Evolutionary conservation across 176 grass and related monocot genomes (phyloP).

Genomic region (Oryza glaberrima): DNA sequence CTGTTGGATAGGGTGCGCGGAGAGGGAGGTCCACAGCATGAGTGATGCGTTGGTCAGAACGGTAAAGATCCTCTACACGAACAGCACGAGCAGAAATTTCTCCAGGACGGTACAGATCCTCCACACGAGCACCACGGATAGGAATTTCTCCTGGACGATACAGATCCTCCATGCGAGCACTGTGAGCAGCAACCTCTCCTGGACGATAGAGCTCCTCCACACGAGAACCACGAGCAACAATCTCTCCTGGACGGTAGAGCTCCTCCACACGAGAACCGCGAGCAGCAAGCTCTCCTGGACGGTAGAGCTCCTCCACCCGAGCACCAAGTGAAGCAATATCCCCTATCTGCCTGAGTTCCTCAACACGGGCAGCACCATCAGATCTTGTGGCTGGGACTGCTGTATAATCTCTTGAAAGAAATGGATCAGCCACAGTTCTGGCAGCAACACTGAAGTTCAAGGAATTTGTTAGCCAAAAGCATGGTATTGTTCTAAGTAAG

Average conservation of each 20-base stretch:
- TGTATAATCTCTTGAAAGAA: constrained; percentile 48
- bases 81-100: constrained; percentile 19
- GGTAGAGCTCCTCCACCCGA: constrained; percentile 38
- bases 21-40: constrained; percentile 22
- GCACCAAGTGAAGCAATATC: constrained; percentile 23
- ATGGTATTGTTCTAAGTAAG: constrained; percentile 7
- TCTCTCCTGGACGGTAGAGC: constrained; percentile 38
- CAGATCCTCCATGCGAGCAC: constrained; percentile 32
- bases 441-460: constrained; percentile 51
- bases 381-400: constrained; percentile 25
- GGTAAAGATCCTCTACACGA: constrained; percentile 32
- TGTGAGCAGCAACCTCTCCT: constrained; percentile 19
- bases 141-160: constrained; percentile 33
- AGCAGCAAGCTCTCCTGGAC: constrained; percentile 27
- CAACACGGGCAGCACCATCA: constrained; percentile 34
- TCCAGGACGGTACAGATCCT: background rate
- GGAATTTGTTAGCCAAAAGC: constrained; percentile 15
- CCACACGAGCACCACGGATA: constrained; percentile 31
- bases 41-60: constrained; percentile 23
- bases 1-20: constrained; percentile 3
- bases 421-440: constrained; percentile 40
- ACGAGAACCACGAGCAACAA: constrained; percentile 16
- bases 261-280: constrained; percentile 24
- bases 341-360: constrained; percentile 30
- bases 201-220: constrained; percentile 40